Evolutionary conservation across 768 basidiomycete genomes (phyloP).

Genomic region (Pholiota molesta): DNA sequence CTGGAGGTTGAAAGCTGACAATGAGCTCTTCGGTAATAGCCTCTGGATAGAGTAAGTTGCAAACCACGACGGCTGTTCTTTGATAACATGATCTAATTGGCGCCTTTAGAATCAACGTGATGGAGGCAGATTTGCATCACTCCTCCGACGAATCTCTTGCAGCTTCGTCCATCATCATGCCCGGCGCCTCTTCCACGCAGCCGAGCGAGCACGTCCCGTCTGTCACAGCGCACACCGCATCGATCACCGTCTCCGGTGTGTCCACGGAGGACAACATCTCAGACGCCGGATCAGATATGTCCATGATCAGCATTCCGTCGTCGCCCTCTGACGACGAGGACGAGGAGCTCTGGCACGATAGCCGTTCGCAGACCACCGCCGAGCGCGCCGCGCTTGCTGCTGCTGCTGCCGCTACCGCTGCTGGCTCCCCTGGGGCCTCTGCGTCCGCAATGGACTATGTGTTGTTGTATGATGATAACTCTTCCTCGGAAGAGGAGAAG

Average conservation of each 20-base stretch:
- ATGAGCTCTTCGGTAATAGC: slow-evolving; percentile 67
- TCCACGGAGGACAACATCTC: slow-evolving; percentile 34
- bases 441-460: slow-evolving; percentile 58
- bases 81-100: slow-evolving; percentile 2
- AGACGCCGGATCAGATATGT: slow-evolving; percentile 51
- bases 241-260: slow-evolving; percentile 16
- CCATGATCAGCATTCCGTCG: slow-evolving; percentile 64
- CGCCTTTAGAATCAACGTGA: slow-evolving; percentile 63
- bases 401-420: slow-evolving; percentile 5
- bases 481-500: slow-evolving; percentile 46
- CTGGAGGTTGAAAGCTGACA: slow-evolving; percentile 71
- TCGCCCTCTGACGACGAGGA: slow-evolving; percentile 54
- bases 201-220: slow-evolving; percentile 22
- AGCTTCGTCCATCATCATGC: slow-evolving; percentile 46
- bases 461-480: slow-evolving; percentile 69
- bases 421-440: slow-evolving; percentile 1
- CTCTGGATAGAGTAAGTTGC: slow-evolving; percentile 78
- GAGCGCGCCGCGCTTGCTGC: slow-evolving; percentile 19
- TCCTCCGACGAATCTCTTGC: slow-evolving; percentile 56
- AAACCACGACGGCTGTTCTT: neutral
- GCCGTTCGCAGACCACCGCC: slow-evolving; percentile 22
- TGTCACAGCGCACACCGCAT: slow-evolving; percentile 20
- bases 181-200: slow-evolving; percentile 25
- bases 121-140: slow-evolving; percentile 44
- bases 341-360: slow-evolving; percentile 60